These are phyloP conservation scores for Dovyalis caffra DNA, from an alignment of 345 rosid genomes.

Conservation along the genomic window DNA sequence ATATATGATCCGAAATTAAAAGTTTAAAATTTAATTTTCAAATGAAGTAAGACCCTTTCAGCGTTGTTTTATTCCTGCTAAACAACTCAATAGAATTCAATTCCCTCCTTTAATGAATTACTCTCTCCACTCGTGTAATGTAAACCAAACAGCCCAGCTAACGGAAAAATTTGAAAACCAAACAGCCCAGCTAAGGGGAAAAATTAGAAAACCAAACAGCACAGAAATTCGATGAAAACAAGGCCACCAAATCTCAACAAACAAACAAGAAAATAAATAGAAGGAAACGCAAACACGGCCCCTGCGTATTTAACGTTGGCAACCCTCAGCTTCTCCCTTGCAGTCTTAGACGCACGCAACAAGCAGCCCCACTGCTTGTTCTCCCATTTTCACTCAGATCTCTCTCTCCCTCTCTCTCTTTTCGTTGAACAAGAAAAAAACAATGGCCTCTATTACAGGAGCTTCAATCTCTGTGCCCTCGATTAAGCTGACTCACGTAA, in stretches of 20 bases:
- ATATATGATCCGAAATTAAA: too few species aligned
- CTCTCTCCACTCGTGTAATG: too few species aligned
- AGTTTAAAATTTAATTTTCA: too few species aligned
- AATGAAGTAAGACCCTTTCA: too few species aligned
- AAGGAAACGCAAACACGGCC: not conserved
- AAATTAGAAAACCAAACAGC: too few species aligned
- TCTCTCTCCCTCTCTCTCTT: not conserved
- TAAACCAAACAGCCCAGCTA: too few species aligned
- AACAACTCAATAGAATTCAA: too few species aligned
- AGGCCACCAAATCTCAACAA: conserved; percentile 15
- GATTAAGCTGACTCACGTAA: conserved; percentile 30
- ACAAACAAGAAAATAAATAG: not conserved
- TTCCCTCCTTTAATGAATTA: too few species aligned
- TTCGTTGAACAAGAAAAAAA: not conserved
- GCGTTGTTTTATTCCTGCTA: too few species aligned
- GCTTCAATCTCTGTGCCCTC: conserved; percentile 25
- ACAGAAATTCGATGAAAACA: conserved; percentile 5
- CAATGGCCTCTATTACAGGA: conserved; percentile 44
- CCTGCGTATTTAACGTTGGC: conserved; percentile 9
- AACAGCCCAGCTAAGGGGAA: not conserved
- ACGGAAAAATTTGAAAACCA: not conserved
- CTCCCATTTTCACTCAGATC: conserved; percentile 13
- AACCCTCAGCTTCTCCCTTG: conserved; percentile 25
- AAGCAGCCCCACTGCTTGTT: too few species aligned
- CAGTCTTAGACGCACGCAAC: not conserved